Base-by-base conservation (phyloP, 1,284 basidiomycete species). In the Microbotryomycetes sp. region DNA sequence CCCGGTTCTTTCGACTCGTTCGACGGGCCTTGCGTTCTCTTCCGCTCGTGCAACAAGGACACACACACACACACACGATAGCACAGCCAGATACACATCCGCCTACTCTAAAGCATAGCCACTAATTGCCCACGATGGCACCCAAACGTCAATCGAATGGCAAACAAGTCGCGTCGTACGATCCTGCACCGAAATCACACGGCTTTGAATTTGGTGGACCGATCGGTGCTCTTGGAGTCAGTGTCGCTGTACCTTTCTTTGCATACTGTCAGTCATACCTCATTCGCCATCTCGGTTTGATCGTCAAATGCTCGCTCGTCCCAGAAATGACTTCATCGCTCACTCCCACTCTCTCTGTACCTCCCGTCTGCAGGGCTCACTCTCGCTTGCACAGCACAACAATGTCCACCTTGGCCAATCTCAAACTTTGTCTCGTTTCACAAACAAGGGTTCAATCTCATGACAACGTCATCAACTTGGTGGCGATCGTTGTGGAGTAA, bases 401-500 rank as follows among this genome's bases (percentile, higher is more conserved):
- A 63, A 32, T 71, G 71, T 49, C 69, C 71, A 23, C 65, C 68
- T 0, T 62, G 64, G 62, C 70, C 70, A 5, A 28, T 73, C 19
- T 49, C 54, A 28, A 30, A 52, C n/a, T 67, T 68, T 51, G 22
- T 65, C 45, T 22, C 23, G 12, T 73, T 57, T 50, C 63, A 70
- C 30, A 19, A 49, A 19, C 22, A 57, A 6, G 70, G 69, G 0
- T 62, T 50, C 31, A 19, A 54, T 28, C 29, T 55, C 53, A 66
- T 88, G n/a, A 76, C 80, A 3, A 75, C 78, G 23, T 52, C 36
- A 12, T 29, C 3, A 30, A 23, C 25, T 12, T 90, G 83, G 82
- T 89, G 87, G 86, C 78, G 76, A 59, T 75, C 79, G 32, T 81
- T 96, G 7, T 92, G 87, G 83, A 92, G 97, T 73, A 82, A 82